Percentiles rank a stretch among this genome's conserved stretches.
phyloP scores from a whole-genome alignment of 1,139 yeast genomes.

The Saccharomycopsis hybrid region DNA sequence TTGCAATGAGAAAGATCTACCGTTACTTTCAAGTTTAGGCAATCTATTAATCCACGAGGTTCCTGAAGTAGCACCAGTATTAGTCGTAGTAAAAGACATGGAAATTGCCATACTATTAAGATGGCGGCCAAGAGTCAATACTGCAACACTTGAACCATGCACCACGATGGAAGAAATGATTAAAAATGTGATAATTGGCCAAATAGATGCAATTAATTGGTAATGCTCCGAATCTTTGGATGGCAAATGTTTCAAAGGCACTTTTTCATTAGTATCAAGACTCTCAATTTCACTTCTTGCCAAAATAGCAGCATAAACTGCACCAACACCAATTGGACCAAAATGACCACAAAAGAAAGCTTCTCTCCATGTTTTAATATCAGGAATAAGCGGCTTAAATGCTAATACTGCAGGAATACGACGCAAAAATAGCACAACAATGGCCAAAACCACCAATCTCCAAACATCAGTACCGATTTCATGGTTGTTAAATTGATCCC shows the following conservation, averaged over 20 bases:
- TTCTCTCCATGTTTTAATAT: slow-evolving; percentile 90
- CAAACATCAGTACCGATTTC: slow-evolving; percentile 70
- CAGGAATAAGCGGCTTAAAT: slow-evolving; percentile 81
- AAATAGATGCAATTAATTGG: slow-evolving; percentile 64
- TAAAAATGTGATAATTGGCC: slow-evolving; percentile 89
- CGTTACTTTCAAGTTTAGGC: slow-evolving; percentile 67
- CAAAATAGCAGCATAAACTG: slow-evolving; percentile 81
- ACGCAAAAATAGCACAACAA: slow-evolving; percentile 77
- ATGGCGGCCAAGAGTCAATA: slow-evolving; percentile 79
- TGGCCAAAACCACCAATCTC: slow-evolving; percentile 75
- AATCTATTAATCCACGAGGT: slow-evolving; percentile 82
- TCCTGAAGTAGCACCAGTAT: slow-evolving; percentile 29
- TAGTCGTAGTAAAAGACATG: slow-evolving; percentile 72
- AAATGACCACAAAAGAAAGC: slow-evolving; percentile 95
- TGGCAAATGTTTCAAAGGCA: slow-evolving; percentile 56
- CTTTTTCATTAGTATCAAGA: slow-evolving; percentile 45
- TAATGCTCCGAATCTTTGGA: slow-evolving; percentile 48
- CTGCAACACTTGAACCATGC: slow-evolving; percentile 97
- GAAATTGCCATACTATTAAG: slow-evolving; percentile 90
- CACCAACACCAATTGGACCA: slow-evolving; percentile 98
- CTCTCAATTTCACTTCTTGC: slow-evolving; percentile 76
- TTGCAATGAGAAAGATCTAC: slow-evolving; percentile 73
- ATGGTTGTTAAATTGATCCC: slow-evolving; percentile 72
- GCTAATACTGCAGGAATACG: slow-evolving; percentile 83
- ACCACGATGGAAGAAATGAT: slow-evolving; percentile 84